Evolutionary conservation across 1,284 basidiomycete species (phyloP), one percentile per base, ranked within the genome.

Genomic region (Heterobasidion parviporum): DNA sequence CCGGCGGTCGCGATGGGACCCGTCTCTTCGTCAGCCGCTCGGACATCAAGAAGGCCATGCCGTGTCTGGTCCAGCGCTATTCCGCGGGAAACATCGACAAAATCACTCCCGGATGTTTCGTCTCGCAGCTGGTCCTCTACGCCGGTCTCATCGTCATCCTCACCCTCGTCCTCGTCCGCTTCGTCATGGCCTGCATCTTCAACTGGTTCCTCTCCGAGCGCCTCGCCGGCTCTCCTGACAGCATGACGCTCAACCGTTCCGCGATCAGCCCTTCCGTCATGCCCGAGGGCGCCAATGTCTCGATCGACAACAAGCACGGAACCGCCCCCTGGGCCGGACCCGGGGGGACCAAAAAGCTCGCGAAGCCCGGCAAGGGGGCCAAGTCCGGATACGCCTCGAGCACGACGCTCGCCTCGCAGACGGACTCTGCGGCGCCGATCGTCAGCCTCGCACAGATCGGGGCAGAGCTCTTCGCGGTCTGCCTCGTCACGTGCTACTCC

Each of bases 401-500:
- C 57, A 72, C 81, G 26, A 80, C 80, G 4, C 72, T 85, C 41
- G 78, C 80, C 60, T 77, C 72, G 62, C 44, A 35, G 67, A 73
- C 38, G 5, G 75, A 79, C 51, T 62, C 68, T 44, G 67, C 78
- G 2, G 70, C 80, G 56, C 83, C 89, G 5, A 74, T 92, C 59
- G 85, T 95, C 77, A 87, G 81, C 60, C 76, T 96, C 55, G 81
- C 92, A 0, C 87, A 92, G 62, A 97, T 97, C 62, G 95, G 95
- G 18, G 81, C 91, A 6, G 96, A 99, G 67, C 81, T 98, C 16
- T 99, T 96, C 68, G 88, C 92, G 1, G 85, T 98, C 44, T 98
- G 95, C 69, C 79, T 99, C 49, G 91, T 99, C 14, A 99, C 97
- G 1, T 98, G 95, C 67, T 99, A 99, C 68, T 98, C 94, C 0